These are phyloP conservation scores for Solioccasus polychromus DNA, from an alignment of 768 basidiomycete genomes.

Conservation along the genomic window DNA sequence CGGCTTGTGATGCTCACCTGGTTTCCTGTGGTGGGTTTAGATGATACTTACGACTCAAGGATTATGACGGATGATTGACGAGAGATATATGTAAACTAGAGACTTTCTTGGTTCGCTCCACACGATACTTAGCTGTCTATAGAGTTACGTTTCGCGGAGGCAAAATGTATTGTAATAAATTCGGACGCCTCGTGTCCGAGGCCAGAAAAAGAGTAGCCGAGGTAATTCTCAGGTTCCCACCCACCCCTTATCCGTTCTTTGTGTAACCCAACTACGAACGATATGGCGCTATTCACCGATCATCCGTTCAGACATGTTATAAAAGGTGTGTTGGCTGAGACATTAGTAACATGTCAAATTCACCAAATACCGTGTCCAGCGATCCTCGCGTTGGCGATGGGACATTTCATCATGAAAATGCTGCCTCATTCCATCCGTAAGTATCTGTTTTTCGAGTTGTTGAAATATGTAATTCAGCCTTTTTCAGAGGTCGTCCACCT, in stretches of 20 bases:
- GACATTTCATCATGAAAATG: conserved; percentile 51
- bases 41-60: conserved; percentile 10
- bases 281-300: conserved; percentile 31
- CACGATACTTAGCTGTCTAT: conserved; percentile 10
- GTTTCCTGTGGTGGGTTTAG: not conserved
- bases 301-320: conserved; percentile 34
- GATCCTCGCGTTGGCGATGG: conserved; percentile 45
- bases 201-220: conserved; percentile 21
- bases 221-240: conserved; percentile 24
- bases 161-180: conserved; percentile 12
- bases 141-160: conserved; percentile 16
- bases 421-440: conserved; percentile 36
- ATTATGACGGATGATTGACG: conserved; percentile 2
- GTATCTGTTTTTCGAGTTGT: conserved; percentile 12
- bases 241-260: conserved; percentile 18
- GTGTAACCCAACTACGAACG: conserved; percentile 13
- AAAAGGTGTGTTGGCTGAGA: conserved; percentile 23
- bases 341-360: conserved; percentile 2
- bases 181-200: conserved; percentile 27
- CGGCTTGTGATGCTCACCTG: not conserved
- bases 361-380: conserved; percentile 32
- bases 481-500: conserved; percentile 57
- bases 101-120: conserved; percentile 8
- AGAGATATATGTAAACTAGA: conserved; percentile 1
- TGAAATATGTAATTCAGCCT: conserved; percentile 10